Percentiles rank a stretch among this genome's conserved stretches.
Conservation (phyloP, 2,329 filamentous ascomycete species). For the Monosporascus sp. region DNA sequence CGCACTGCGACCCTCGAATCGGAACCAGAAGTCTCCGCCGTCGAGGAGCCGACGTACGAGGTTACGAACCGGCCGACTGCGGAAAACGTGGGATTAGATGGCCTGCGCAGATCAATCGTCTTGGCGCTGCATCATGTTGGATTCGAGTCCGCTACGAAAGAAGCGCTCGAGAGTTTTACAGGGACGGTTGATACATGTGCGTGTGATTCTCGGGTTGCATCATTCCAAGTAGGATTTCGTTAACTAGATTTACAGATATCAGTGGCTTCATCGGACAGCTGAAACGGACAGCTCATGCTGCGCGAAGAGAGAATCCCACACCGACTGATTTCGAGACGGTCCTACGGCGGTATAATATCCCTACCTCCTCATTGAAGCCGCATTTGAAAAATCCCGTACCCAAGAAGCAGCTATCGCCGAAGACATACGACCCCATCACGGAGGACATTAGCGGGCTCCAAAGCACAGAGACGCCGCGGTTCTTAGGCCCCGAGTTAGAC, state of each 20-base stretch:
- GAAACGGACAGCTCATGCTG: conserved; percentile 40
- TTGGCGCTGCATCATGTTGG: conserved; percentile 53
- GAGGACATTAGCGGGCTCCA: conserved; percentile 34
- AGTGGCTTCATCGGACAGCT: conserved; percentile 43
- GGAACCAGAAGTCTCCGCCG: background rate
- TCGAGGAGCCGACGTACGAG: conserved; percentile 4
- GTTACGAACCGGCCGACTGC: conserved; percentile 17
- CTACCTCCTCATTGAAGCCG: conserved; percentile 45
- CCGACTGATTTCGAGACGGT: conserved; percentile 54
- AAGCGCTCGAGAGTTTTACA: conserved; percentile 56
- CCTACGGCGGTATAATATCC: conserved; percentile 46
- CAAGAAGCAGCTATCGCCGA: conserved; percentile 31
- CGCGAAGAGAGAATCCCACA: conserved; percentile 47
- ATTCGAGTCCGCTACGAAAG: conserved; percentile 48
- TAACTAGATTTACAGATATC: conserved; percentile 37
- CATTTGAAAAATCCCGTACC: conserved; percentile 51
- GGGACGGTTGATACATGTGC: conserved; percentile 52
- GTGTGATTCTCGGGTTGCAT: conserved; percentile 16
- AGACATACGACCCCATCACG: conserved; percentile 32
- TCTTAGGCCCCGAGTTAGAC: conserved; percentile 51
- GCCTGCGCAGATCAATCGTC: conserved; percentile 51
- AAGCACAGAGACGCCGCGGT: conserved; percentile 32
- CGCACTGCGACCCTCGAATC: conserved; percentile 16
- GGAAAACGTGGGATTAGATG: conserved; percentile 31
- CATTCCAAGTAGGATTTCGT: conserved; percentile 2